phyloP scores from a whole-genome alignment of 2,329 filamentous ascomycete species.

The Mycosphaerelloides madeirae region DNA sequence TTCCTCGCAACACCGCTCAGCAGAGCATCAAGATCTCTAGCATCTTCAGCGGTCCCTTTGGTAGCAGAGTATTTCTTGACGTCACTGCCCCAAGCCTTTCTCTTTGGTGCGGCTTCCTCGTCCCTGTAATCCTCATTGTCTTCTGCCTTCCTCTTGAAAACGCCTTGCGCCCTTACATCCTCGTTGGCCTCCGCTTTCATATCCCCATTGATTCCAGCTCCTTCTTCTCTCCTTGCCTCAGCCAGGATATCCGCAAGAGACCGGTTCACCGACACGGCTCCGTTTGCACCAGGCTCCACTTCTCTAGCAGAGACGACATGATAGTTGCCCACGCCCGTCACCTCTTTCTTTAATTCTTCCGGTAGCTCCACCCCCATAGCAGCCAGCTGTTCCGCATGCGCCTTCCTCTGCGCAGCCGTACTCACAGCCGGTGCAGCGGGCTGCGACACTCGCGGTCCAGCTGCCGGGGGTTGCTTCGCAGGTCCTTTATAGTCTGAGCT shows the following conservation, averaged over 20 bases:
- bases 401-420: constrained; percentile 65
- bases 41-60: constrained; percentile 44
- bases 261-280: constrained; percentile 12
- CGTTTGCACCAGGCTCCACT: constrained; percentile 22
- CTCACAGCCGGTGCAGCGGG: constrained; percentile 34
- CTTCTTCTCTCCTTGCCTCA: constrained; percentile 38
- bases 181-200: constrained; percentile 41
- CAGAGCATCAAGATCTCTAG: constrained; percentile 60
- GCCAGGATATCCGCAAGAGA: constrained; percentile 45
- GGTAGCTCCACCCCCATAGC: constrained; percentile 83
- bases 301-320: constrained; percentile 56
- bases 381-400: constrained; percentile 80
- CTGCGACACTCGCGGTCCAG: no score
- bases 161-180: constrained; percentile 47
- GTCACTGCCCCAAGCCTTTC: constrained; percentile 43
- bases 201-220: constrained; percentile 40
- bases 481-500: constrained; percentile 22
- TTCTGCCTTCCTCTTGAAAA: constrained; percentile 59
- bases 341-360: constrained; percentile 67
- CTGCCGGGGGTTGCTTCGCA: constrained; percentile 23
- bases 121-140: constrained; percentile 60
- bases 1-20: constrained; percentile 34
- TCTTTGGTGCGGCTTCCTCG: constrained; percentile 39
- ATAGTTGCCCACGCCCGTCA: constrained; percentile 90
- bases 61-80: constrained; percentile 43